These are phyloP conservation scores for Penicillium nordicum DNA, from an alignment of 2,329 filamentous ascomycete species.

Conservation along the genomic window DNA sequence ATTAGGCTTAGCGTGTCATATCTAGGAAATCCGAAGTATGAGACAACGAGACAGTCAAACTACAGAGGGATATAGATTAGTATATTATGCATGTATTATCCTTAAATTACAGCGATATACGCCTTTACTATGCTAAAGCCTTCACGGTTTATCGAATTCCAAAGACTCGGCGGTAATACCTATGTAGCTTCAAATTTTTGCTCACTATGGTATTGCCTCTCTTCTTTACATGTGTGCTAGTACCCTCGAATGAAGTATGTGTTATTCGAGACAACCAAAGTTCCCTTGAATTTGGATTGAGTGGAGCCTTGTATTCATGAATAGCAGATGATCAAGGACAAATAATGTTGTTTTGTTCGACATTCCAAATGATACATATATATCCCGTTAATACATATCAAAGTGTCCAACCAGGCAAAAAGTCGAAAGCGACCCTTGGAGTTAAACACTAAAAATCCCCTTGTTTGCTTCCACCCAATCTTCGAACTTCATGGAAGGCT, in stretches of 20 bases:
- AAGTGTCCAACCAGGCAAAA: neutral
- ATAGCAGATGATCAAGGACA: neutral
- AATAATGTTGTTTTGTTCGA: neutral
- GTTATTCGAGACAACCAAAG: neutral
- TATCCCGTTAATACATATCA: neutral
- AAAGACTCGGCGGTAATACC: too few species aligned
- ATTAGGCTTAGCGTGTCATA: slow-evolving; percentile 3
- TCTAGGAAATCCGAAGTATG: neutral
- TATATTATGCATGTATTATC: too few species aligned
- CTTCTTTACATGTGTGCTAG: neutral
- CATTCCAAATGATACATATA: neutral
- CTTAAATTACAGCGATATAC: too few species aligned
- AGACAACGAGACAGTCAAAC: neutral
- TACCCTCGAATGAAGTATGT: neutral
- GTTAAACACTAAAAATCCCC: neutral
- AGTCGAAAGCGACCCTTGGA: neutral
- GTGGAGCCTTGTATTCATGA: neutral
- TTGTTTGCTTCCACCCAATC: neutral
- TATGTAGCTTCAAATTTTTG: too few species aligned
- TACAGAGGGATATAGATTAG: too few species aligned
- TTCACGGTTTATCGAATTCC: too few species aligned
- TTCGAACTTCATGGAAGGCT: neutral
- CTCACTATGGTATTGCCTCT: neutral
- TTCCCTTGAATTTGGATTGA: neutral
- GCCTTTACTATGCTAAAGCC: too few species aligned